A percentile compares a stretch with the other conserved stretches of the same genome.
Conservation (phyloP, 495 filamentous ascomycete species). For the Glarea lozoyensis region DNA sequence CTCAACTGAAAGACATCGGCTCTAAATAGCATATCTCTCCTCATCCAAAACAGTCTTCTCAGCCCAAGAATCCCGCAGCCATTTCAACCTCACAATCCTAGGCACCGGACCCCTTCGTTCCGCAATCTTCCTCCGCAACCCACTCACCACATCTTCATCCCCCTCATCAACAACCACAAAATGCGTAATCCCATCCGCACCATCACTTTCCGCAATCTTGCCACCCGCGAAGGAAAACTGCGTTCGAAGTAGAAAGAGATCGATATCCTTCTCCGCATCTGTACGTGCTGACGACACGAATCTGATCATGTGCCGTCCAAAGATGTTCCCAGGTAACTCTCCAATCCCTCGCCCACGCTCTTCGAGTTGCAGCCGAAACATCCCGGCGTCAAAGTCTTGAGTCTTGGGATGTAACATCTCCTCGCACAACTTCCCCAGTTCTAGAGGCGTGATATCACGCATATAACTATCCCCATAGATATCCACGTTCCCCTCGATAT, state of each 20-base stretch:
- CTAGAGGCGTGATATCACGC: slow-evolving; percentile 55
- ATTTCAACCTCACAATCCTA: slow-evolving; percentile 1
- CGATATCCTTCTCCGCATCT: slow-evolving; percentile 17
- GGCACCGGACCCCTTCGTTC: slow-evolving; percentile 8
- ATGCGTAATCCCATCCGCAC: slow-evolving; percentile 52
- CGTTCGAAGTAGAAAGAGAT: slow-evolving; percentile 12
- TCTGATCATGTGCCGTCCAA: slow-evolving; percentile 49
- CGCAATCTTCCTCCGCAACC: slow-evolving; percentile 4
- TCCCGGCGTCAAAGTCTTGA: slow-evolving; percentile 16
- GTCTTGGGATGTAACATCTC: slow-evolving; percentile 30
- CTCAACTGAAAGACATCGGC: too few relatives aligned
- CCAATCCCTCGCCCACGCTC: slow-evolving; percentile 42
- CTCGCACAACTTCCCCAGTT: slow-evolving; percentile 50
- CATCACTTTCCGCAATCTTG: slow-evolving; percentile 32
- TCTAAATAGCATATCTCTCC: neutral
- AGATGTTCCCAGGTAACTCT: slow-evolving; percentile 54
- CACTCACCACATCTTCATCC: slow-evolving; percentile 28
- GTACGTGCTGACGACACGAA: slow-evolving; percentile 35
- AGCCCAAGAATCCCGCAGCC: neutral
- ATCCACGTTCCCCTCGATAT: slow-evolving; percentile 51
- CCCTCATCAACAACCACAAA: slow-evolving; percentile 41
- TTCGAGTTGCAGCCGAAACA: slow-evolving; percentile 45
- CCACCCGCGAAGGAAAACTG: slow-evolving; percentile 54
- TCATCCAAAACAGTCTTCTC: neutral
- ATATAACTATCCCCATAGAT: slow-evolving; percentile 77